Conservation (phyloP, 2,329 filamentous ascomycete genomes). For the Trichoderma brevicompactum region DNA sequence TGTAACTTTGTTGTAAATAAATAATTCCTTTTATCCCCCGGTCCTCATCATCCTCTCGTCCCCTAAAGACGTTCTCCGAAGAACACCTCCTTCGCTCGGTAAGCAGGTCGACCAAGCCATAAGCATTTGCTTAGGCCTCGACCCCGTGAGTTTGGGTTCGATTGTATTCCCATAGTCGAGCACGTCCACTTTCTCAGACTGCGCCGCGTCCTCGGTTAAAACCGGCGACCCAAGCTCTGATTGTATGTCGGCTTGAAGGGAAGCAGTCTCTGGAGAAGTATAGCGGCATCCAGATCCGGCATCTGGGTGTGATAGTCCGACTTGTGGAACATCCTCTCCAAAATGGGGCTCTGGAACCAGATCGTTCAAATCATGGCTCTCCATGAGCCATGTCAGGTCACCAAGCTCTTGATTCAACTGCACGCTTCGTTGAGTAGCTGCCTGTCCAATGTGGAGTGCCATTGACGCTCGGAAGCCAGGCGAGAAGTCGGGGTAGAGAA, state of each 20-base stretch:
- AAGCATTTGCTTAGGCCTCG: constrained; percentile 5
- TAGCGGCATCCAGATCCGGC: too few species aligned
- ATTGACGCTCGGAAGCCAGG: constrained; percentile 39
- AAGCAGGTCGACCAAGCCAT: constrained; percentile 13
- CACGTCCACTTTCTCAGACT: background rate
- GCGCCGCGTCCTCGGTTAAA: background rate
- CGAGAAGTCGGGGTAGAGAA: constrained; percentile 41
- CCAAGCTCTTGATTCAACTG: constrained; percentile 35
- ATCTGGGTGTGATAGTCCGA: background rate
- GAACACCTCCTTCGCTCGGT: constrained; percentile 5
- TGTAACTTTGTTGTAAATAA: background rate
- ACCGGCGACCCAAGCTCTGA: background rate
- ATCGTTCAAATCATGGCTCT: background rate
- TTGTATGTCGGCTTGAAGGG: background rate
- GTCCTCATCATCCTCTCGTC: constrained; percentile 13
- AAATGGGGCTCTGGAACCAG: background rate
- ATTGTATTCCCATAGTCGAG: background rate
- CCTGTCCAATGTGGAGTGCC: constrained; percentile 37
- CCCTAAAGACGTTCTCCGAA: constrained; percentile 7
- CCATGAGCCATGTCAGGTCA: background rate
- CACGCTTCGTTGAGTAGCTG: constrained; percentile 33
- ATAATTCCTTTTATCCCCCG: background rate
- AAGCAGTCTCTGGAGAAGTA: background rate
- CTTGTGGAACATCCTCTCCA: background rate
- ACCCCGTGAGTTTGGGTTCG: background rate